A percentile compares a stretch with the other conserved stretches of the same genome.
These are phyloP conservation scores for Cytospora chrysosperma DNA, from an alignment of 2,329 filamentous ascomycete genomes.

Conservation along the genomic window DNA sequence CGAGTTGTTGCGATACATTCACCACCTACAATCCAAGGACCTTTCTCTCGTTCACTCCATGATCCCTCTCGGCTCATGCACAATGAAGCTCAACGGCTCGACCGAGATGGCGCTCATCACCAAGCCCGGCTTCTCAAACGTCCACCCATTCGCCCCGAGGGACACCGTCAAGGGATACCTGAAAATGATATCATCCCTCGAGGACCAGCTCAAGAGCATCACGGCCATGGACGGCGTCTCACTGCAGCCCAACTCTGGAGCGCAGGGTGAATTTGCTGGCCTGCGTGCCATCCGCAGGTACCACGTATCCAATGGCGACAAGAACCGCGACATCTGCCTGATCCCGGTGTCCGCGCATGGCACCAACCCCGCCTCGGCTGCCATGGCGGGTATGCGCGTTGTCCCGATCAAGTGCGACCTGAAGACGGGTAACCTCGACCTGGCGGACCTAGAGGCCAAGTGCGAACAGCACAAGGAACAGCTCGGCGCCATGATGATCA, in stretches of 20 bases:
- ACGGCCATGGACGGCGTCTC: conserved; percentile 90
- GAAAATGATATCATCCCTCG: conserved; percentile 69
- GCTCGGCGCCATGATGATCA: conserved; percentile 92
- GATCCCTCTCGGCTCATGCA: conserved; percentile 96
- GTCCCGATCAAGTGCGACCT: conserved; percentile 88
- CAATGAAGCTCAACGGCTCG: conserved; percentile 96
- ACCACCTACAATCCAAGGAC: conserved; percentile 91
- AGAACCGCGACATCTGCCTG: conserved; percentile 84
- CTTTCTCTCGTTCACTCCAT: conserved; percentile 93
- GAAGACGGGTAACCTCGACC: conserved; percentile 84
- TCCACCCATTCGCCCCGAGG: conserved; percentile 76
- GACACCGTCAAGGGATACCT: conserved; percentile 67
- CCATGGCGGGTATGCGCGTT: conserved; percentile 94
- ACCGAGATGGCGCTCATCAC: conserved; percentile 90
- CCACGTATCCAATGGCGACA: conserved; percentile 65
- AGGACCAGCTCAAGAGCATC: conserved; percentile 73
- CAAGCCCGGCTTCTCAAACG: conserved; percentile 69
- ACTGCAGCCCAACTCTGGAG: conserved; percentile 92
- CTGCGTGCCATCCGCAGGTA: conserved; percentile 85
- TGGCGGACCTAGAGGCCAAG: conserved; percentile 82
- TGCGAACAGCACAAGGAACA: conserved; percentile 84
- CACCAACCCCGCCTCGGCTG: conserved; percentile 91
- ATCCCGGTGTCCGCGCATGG: conserved; percentile 95
- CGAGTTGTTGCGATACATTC: conserved; percentile 88
- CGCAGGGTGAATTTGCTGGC: conserved; percentile 92